These are phyloP conservation scores for Hypholoma fasciculare DNA, from an alignment of 768 basidiomycete species.

Conservation along the genomic window DNA sequence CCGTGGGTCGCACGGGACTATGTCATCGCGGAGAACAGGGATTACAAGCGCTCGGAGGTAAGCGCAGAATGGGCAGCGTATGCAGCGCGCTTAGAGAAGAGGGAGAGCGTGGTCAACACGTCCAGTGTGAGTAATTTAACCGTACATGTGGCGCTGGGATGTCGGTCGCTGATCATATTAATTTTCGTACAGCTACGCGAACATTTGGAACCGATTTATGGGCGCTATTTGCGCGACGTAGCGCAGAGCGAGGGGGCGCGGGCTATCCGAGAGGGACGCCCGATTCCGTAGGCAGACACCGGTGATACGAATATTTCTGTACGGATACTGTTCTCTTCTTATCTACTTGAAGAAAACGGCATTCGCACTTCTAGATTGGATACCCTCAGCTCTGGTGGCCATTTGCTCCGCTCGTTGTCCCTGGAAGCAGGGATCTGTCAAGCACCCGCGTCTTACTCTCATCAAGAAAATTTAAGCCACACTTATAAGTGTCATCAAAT, in stretches of 20 bases:
- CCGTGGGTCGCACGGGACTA: constrained; percentile 55
- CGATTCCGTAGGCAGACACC: constrained; percentile 32
- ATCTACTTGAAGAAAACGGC: too few relatives aligned
- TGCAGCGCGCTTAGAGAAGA: constrained; percentile 36
- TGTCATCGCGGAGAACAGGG: constrained; percentile 48
- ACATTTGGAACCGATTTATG: constrained; percentile 49
- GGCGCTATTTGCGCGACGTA: neutral
- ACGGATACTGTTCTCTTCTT: too few relatives aligned
- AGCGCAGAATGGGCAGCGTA: constrained; percentile 47
- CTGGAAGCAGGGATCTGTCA: too few relatives aligned
- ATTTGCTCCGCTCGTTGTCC: too few relatives aligned
- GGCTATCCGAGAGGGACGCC: too few relatives aligned
- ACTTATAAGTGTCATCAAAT: too few relatives aligned
- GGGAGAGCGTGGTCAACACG: constrained; percentile 50
- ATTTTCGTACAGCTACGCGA: constrained; percentile 17
- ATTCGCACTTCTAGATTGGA: too few relatives aligned
- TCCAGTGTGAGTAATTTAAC: constrained; percentile 29
- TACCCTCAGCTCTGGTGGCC: too few relatives aligned
- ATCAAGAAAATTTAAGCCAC: too few relatives aligned
- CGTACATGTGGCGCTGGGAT: neutral
- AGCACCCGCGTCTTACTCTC: too few relatives aligned
- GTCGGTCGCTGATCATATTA: neutral
- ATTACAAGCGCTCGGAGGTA: constrained; percentile 42
- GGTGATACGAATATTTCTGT: too few relatives aligned
- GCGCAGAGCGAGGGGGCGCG: too few relatives aligned